A percentile compares a stretch with the other conserved stretches of the same genome.
phyloP scores from a whole-genome alignment of 106 monocot genomes.

The Dactylorhiza incarnata region DNA sequence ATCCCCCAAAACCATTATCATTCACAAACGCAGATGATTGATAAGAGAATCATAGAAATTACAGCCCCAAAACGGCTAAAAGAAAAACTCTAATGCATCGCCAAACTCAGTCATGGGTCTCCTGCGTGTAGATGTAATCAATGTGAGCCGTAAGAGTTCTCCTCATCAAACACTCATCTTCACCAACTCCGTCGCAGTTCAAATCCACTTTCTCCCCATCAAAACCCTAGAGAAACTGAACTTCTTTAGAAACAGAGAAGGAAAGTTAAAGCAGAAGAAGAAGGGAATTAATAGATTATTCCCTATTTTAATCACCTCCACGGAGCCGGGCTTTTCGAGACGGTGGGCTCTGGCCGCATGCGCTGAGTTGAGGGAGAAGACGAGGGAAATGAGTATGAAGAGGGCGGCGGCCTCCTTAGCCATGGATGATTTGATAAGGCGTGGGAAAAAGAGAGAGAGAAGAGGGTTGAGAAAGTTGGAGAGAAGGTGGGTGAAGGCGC shows the following conservation, averaged over 20 bases:
- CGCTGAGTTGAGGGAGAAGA: neutral
- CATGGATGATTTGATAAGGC: neutral
- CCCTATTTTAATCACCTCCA: neutral
- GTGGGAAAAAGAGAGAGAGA: neutral
- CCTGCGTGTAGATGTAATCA: conserved; percentile 24
- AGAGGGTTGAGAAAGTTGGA: neutral
- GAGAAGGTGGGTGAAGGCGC: too few relatives aligned
- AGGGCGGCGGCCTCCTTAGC: neutral
- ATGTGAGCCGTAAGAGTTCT: conserved; percentile 15
- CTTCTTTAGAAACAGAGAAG: neutral
- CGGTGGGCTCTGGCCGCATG: conserved; percentile 11
- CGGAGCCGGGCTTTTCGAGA: neutral
- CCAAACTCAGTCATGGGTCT: neutral
- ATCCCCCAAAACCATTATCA: neutral
- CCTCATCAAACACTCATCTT: conserved; percentile 24
- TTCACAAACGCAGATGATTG: neutral
- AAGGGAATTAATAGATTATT: neutral
- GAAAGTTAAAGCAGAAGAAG: neutral
- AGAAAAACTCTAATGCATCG: neutral
- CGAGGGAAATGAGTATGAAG: conserved; percentile 4
- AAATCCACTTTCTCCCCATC: conserved; percentile 3
- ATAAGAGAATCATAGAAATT: neutral
- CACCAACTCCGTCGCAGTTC: conserved; percentile 14
- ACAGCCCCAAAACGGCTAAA: neutral
- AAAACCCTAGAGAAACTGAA: neutral